Evolutionary conservation across 805 yeast species (phyloP).

Genomic region (Monosporozyma yasuniensis): DNA sequence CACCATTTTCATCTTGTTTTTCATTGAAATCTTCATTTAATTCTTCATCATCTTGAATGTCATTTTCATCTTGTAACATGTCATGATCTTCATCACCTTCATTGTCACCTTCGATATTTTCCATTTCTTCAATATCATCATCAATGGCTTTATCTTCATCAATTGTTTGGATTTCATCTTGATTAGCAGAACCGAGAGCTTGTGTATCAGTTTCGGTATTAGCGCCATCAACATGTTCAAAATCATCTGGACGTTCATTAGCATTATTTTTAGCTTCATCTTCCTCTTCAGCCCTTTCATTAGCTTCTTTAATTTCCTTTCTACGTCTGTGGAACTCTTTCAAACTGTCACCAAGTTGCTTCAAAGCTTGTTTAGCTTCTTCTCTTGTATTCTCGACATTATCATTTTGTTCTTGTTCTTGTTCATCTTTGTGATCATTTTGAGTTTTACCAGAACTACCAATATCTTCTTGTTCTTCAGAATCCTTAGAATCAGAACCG

Average conservation of each 20-base stretch:
- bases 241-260: constrained; percentile 72
- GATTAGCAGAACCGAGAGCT: constrained; percentile 83
- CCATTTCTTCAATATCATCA: constrained; percentile 42
- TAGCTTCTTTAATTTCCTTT: constrained; percentile 73
- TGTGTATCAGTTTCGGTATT: constrained; percentile 75
- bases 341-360: constrained; percentile 83
- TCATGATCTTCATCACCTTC: constrained; percentile 28
- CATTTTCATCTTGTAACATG: constrained; percentile 29
- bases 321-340: constrained; percentile 87
- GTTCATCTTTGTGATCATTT: constrained; percentile 36
- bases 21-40: constrained; percentile 22
- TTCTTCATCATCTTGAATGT: constrained; percentile 23
- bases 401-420: constrained; percentile 34
- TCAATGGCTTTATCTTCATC: constrained; percentile 79
- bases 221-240: constrained; percentile 75
- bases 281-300: constrained; percentile 40
- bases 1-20: constrained; percentile 14
- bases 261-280: constrained; percentile 39
- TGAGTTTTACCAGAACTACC: constrained; percentile 57
- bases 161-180: constrained; percentile 67
- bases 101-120: constrained; percentile 41
- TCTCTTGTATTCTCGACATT: constrained; percentile 49
- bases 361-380: constrained; percentile 65
- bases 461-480: constrained; percentile 52
- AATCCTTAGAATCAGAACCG: constrained; percentile 47